Evolutionary conservation across 306 rosid genomes (phyloP), one percentile per base, ranked within the genome.

Genomic region (Cicer cuneatum): DNA sequence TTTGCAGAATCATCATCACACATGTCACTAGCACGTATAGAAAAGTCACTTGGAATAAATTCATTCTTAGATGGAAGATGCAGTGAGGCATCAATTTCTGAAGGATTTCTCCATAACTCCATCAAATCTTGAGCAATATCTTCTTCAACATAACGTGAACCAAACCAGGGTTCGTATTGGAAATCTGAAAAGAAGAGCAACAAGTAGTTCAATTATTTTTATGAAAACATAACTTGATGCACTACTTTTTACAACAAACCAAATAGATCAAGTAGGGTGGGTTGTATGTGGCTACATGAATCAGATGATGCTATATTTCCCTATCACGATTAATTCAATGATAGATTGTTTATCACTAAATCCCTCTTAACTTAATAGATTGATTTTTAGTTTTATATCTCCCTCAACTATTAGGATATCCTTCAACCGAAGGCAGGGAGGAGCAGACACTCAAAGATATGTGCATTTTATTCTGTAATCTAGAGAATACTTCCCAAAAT

Each of bases 111-210:
- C 99, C 99, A 94, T 39, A 88, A 71, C 60, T 90, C 87, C 79
- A 92, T 81, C 86, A 92, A 81, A 72, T 84, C 56, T 74, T 86
- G 80, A 65, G 92, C 72, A 81, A 94, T 81, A 79, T 94, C 96
- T 75, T 90, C 94, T 81, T 83, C 97, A 51, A 74, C 52, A 72
- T 87, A 91, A 61, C 47, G 87, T 61, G 98, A 90, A 48, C 95
- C 96, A 89, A 90, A 94, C 98, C 98, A 94, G 61, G 98, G 96
- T 78, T 94, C 98, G 42, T 69, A 41, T 48, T 87, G 87, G 71
- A 75, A 77, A 81, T 77, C 98, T 94, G 95, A 53, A 83, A 71
- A 59, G 73, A 74, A 39, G 42, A 24, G 77, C 52, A 65, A 74
- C 41, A 79, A 47, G 14, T 64, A 58, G 59, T 82, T 70, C 65